phyloP scores from a whole-genome alignment of 208 protist species.

The Zelonia costaricensis region DNA sequence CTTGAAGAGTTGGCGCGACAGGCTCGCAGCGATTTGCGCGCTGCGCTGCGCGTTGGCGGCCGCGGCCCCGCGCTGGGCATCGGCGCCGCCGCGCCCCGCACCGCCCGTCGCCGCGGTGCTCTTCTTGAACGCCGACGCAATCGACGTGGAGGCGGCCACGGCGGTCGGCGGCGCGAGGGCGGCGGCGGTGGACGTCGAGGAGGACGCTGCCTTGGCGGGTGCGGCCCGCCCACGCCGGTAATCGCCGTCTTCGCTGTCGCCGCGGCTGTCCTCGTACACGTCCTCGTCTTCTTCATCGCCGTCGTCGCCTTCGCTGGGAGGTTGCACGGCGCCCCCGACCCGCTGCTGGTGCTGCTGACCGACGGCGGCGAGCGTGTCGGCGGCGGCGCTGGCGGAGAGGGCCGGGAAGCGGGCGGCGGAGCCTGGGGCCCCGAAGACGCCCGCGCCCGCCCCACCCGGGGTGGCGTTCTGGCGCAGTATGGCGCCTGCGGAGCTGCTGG shows the following conservation, averaged over 20 bases:
- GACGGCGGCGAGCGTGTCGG: slow-evolving; percentile 10
- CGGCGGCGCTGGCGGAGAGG: slow-evolving; percentile 10
- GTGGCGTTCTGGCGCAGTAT: slow-evolving; percentile 60
- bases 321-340: background rate
- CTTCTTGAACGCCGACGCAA: background rate
- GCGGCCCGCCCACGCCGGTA: background rate
- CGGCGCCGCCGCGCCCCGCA: background rate
- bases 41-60: slow-evolving; percentile 7
- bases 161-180: background rate
- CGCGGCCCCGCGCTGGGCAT: background rate
- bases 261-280: slow-evolving; percentile 24
- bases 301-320: slow-evolving; percentile 11
- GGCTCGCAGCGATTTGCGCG: slow-evolving; percentile 18
- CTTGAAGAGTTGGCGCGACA: slow-evolving; percentile 57
- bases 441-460: no score
- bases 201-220: background rate
- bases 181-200: background rate
- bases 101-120: background rate
- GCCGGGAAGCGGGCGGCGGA: background rate
- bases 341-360: slow-evolving; percentile 16
- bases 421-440: background rate
- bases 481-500: slow-evolving; percentile 36
- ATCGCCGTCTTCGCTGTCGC: slow-evolving; percentile 31
- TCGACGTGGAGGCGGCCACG: background rate
- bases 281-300: slow-evolving; percentile 31